These are phyloP conservation scores for Aspergillus melleus DNA, from an alignment of 2,329 filamentous ascomycete genomes.

Conservation along the genomic window DNA sequence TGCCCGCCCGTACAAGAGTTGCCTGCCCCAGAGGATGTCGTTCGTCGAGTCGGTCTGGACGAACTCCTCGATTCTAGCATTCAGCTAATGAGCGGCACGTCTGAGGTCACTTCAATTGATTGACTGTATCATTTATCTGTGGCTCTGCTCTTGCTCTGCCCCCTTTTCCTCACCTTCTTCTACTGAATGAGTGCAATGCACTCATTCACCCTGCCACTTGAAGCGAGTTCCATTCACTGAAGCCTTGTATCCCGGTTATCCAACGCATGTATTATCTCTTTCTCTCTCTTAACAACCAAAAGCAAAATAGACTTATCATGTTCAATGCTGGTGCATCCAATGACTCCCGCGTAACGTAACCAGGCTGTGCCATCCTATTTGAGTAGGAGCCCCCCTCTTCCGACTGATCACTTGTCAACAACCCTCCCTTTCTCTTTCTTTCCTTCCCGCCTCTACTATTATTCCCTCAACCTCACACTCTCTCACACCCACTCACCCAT, in stretches of 20 bases:
- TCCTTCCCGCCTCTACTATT: not conserved
- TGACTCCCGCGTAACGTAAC: not conserved
- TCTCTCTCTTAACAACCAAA: not conserved
- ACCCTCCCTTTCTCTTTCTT: constrained; percentile 1
- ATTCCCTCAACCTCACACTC: not conserved
- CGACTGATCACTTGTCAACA: not conserved
- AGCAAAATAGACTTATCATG: not conserved
- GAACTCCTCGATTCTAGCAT: constrained; percentile 18
- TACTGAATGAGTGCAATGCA: not conserved
- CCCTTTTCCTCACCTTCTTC: not conserved
- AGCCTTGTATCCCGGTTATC: not conserved
- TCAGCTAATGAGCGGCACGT: constrained; percentile 7
- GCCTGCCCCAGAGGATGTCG: constrained; percentile 12
- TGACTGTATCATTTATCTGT: constrained; percentile 13
- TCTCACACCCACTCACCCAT: too few species aligned
- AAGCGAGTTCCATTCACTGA: not conserved
- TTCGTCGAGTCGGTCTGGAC: constrained; percentile 18
- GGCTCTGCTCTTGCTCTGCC: not conserved
- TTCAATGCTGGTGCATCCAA: not conserved
- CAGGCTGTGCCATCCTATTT: not conserved
- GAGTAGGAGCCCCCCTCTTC: not conserved
- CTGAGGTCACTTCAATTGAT: constrained; percentile 18
- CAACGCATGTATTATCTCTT: not conserved
- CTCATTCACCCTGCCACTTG: not conserved
- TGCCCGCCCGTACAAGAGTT: constrained; percentile 24